Evolutionary conservation across 139 green algal species (phyloP), one percentile per base, ranked within the genome.

Genomic region (Picochlorum sp.): DNA sequence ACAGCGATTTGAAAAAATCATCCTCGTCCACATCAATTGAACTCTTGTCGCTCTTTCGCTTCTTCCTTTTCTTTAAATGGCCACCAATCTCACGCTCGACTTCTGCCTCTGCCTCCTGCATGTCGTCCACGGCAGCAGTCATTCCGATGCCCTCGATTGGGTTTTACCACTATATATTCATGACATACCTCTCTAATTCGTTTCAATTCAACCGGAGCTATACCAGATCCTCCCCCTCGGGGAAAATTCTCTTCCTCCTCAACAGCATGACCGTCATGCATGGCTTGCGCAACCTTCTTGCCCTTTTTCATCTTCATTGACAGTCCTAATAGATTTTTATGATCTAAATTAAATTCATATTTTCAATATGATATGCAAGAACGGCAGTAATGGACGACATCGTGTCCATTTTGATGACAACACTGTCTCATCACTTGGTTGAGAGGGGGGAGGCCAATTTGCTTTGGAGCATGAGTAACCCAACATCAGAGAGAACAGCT

Each of bases 231-330:
- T 2, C 87, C 87, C 3, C 87, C 87, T 14, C 87, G 70, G 11
- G 80, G 80, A 37, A 94, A 94, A 4, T 55, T 74, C 18, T 79
- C 77, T 41, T 94, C 83, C 8, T 75, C 76, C 3, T 66, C 15
- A 13, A 9, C 47, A 24, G 16, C 18, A 10, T 26, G 18, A 26
- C n/a, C 15, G 18, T 54, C 47, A 26, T 54, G 18, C 47, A 21
- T 54, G 18, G 11, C 18, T 21, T 66, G 34, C 26, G n/a, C 31
- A 8, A 31, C 15, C 34, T 31, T 52, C 1, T 55, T 66, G 21
- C 57, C 57, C 24, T 45, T 45, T 56, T 28, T 28, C 60, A 55
- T 59, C 58, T 8, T 21, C 23, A 65, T 30, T 30, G 7, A 18
- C 51, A 41, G 34, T 41, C 34, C 34, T 41, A 41, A 41, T 41